Conservation (phyloP, 208 protist species). For the Crithidia bombi region DNA sequence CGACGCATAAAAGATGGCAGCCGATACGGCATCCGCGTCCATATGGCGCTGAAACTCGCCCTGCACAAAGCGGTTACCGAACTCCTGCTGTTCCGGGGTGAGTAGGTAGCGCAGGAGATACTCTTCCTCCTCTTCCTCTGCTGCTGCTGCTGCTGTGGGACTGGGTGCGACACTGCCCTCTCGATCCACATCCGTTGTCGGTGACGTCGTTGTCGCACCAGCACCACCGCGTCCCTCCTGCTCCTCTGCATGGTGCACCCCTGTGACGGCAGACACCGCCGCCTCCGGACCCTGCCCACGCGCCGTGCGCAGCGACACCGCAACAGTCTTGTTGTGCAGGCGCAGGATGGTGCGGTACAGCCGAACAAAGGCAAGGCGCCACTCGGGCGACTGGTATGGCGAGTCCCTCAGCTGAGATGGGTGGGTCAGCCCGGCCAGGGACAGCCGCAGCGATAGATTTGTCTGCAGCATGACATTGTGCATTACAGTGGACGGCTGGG, state of each 20-base stretch:
- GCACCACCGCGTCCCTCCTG: neutral
- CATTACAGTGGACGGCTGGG: conserved; percentile 39
- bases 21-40: conserved; percentile 65
- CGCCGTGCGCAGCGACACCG: conserved; percentile 53
- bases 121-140: conserved; percentile 29
- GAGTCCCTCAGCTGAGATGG: conserved; percentile 55
- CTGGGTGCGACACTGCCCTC: neutral
- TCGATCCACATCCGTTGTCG: neutral
- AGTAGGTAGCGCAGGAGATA: conserved; percentile 64
- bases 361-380: conserved; percentile 64
- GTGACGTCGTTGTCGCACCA: neutral
- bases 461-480: conserved; percentile 46
- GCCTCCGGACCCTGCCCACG: conserved; percentile 27
- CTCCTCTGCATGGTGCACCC: conserved; percentile 17
- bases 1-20: conserved; percentile 78
- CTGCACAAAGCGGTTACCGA: conserved; percentile 88
- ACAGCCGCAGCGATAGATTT: conserved; percentile 63
- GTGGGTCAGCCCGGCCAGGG: conserved; percentile 62
- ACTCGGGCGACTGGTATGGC: conserved; percentile 54
- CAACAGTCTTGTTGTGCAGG: conserved; percentile 76
- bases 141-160: neutral
- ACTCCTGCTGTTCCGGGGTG: conserved; percentile 70
- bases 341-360: conserved; percentile 83
- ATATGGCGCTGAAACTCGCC: conserved; percentile 79
- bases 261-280: conserved; percentile 42